Base-by-base conservation (phyloP, 2,329 filamentous ascomycete species). In the Fusarium siculi region DNA sequence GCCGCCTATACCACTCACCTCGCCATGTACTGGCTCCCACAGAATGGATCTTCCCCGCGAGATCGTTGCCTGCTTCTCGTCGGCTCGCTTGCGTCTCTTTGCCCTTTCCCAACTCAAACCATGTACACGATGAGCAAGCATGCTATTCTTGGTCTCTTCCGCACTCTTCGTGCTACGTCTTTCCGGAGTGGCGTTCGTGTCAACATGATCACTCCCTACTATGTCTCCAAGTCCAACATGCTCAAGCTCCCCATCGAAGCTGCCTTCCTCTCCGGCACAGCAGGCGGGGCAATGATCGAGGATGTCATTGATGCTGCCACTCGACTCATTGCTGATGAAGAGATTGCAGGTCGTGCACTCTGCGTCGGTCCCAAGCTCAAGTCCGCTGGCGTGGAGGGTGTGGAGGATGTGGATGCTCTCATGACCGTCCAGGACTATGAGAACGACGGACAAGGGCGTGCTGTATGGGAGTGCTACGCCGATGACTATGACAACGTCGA, bases 131-230 rank as follows among this genome's bases (percentile, higher is more conserved):
- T 87, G 37, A 86, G 89, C 49, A 93, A 93, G 79, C 91, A 93
- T 80, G 91, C 86, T 25, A 86, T 93, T 1, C 84, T 91, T 16
- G 92, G 91, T 0, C 81, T 93, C 39, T 93, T 91, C 79, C 86
- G 91, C 47, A 84, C 85, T 10, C 81, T 93, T 50, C 85, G 91
- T 21, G 79, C 83, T 8, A 86, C 86, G 1, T 82, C 86, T 5
- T 79, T 77, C 40, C 30, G 66, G 12, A 80, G 85, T 46, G 88
- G 88, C 30, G 81, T 93, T 46, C 85, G 92, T 49, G 83, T 92
- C 66, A 93, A 93, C 77, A 84, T 92, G 76, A 79, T 93, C n/a
- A 87, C 86, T 65, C 91, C 91, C 0, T 93, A 92, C 80, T 93
- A 92, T 79, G 83, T 86, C 75, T 87, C 90, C 74, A 91, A 89